Evolutionary conservation across 2,329 filamentous ascomycete genomes (phyloP).

Genomic region (Didymella segeticola): DNA sequence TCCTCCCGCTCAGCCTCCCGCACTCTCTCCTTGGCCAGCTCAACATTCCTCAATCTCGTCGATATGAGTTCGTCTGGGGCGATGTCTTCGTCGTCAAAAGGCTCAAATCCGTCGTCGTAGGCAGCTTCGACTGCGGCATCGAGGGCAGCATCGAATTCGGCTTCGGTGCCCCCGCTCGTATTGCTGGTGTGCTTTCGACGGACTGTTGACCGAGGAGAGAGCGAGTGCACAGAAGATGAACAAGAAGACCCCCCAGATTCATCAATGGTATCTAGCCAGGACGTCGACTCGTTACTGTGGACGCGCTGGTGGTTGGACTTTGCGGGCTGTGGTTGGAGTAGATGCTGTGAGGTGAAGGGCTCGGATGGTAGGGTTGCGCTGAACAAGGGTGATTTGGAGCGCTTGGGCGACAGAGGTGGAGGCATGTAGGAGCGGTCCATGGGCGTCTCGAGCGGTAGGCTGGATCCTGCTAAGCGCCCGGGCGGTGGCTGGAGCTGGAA

Average conservation of each 20-base stretch:
- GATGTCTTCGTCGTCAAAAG: conserved; percentile 61
- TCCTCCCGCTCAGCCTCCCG: conserved; percentile 76
- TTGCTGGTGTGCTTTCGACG: conserved; percentile 73
- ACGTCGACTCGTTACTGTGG: conserved; percentile 80
- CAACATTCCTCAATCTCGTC: conserved; percentile 64
- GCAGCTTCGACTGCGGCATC: conserved; percentile 96
- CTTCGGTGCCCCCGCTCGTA: conserved; percentile 76
- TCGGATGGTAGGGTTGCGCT: conserved; percentile 29
- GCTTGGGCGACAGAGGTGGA: conserved; percentile 72
- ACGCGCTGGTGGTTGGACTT: conserved; percentile 53
- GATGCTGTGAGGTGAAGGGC: conserved; percentile 24
- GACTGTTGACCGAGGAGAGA: conserved; percentile 70
- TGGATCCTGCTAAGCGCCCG: conserved; percentile 32
- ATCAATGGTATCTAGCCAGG: conserved; percentile 93
- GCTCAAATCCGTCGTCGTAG: conserved; percentile 90
- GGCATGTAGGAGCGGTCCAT: conserved; percentile 70
- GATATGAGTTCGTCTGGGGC: conserved; percentile 43
- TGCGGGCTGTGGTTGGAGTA: conserved; percentile 32
- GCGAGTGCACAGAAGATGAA: conserved; percentile 79
- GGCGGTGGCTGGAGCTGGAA: conserved; percentile 47
- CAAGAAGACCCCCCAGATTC: conserved; percentile 81
- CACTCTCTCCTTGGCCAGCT: conserved; percentile 77
- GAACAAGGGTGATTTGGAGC: conserved; percentile 57
- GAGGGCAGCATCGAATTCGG: conserved; percentile 91
- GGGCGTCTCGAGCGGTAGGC: conserved; percentile 51